phyloP scores from a whole-genome alignment of 345 rosid genomes.

The Sisymbrium altissimum region DNA sequence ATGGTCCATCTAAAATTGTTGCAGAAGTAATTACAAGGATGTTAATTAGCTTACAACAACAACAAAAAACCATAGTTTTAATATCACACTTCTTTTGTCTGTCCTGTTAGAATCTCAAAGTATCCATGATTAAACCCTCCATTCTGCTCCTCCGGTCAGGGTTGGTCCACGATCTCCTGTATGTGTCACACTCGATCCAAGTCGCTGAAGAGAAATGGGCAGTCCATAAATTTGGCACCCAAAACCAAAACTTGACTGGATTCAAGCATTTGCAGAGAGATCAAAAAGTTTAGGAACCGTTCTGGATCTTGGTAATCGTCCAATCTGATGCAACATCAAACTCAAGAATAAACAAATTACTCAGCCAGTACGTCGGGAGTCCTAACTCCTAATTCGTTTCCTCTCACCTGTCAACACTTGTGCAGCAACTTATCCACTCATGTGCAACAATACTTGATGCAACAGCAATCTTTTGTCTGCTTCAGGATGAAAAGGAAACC shows the following conservation, averaged over 20 bases:
- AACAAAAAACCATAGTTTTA: neutral
- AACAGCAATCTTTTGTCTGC: neutral
- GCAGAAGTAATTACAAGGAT: neutral
- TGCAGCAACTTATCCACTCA: no score
- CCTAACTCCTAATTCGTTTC: neutral
- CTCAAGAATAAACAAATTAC: neutral
- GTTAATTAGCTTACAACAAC: neutral
- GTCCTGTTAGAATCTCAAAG: neutral
- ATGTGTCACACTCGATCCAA: neutral
- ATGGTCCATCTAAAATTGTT: neutral
- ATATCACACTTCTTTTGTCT: neutral
- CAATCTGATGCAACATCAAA: no score
- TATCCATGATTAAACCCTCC: neutral
- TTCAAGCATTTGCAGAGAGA: neutral
- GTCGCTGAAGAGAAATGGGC: neutral
- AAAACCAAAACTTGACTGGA: neutral
- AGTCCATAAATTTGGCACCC: no score
- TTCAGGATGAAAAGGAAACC: neutral
- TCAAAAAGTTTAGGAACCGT: neutral
- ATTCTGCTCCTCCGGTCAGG: neutral
- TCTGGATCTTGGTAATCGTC: neutral
- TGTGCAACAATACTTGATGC: no score
- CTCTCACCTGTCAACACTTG: conserved; percentile 10
- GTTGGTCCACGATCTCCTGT: neutral
- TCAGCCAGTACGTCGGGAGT: neutral